Evolutionary conservation across 2,329 filamentous ascomycete species (phyloP).

Genomic region (Ophiosphaerella herpotricha): DNA sequence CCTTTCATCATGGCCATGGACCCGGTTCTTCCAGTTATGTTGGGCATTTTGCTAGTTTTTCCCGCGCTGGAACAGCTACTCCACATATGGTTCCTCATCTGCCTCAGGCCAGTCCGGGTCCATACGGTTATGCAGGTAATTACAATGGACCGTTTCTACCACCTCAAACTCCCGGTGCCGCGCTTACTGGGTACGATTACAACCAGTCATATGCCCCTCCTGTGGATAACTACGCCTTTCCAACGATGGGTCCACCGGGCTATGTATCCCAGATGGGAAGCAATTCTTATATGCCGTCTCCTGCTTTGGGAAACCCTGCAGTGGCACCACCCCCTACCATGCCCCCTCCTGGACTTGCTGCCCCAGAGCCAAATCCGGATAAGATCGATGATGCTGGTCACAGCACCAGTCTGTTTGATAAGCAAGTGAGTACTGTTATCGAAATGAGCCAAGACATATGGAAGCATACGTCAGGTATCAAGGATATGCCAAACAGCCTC

Average conservation of each 20-base stretch:
- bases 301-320: slow-evolving; percentile 34
- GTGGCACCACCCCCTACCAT: slow-evolving; percentile 31
- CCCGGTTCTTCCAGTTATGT: slow-evolving; percentile 30
- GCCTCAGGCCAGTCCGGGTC: slow-evolving; percentile 44
- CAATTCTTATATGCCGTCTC: slow-evolving; percentile 38
- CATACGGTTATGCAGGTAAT: slow-evolving; percentile 40
- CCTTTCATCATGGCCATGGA: slow-evolving; percentile 38
- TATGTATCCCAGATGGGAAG: slow-evolving; percentile 31
- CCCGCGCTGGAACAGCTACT: slow-evolving; percentile 43
- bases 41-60: slow-evolving; percentile 43
- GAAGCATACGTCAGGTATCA: slow-evolving; percentile 63
- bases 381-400: slow-evolving; percentile 30
- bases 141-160: slow-evolving; percentile 45
- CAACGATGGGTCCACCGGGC: slow-evolving; percentile 35
- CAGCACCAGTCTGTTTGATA: slow-evolving; percentile 42
- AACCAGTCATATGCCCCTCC: slow-evolving; percentile 34
- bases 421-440: slow-evolving; percentile 50
- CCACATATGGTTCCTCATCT: slow-evolving; percentile 42
- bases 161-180: slow-evolving; percentile 33
- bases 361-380: slow-evolving; percentile 19
- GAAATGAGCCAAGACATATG: slow-evolving; percentile 65
- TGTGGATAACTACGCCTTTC: slow-evolving; percentile 37
- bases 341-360: slow-evolving; percentile 21
- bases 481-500: slow-evolving; percentile 65
- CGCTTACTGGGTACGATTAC: slow-evolving; percentile 34